A percentile compares a stretch with the other conserved stretches of the same genome.
Evolutionary conservation across 768 basidiomycete genomes (phyloP).

Genomic region (Fistulinella prunicolor): DNA sequence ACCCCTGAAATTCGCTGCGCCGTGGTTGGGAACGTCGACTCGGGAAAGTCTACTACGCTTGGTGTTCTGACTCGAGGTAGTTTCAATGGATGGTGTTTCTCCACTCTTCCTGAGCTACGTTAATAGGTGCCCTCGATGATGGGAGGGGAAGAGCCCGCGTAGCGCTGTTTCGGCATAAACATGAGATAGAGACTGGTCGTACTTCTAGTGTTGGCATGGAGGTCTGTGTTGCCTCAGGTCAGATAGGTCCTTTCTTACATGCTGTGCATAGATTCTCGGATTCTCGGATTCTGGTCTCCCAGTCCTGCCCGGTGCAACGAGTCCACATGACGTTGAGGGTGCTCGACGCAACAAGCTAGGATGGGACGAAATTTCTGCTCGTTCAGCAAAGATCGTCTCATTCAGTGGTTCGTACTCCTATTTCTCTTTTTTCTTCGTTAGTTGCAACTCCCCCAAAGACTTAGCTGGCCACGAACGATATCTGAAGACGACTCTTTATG

Average conservation of each 20-base stretch:
- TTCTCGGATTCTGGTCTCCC: conserved; percentile 76
- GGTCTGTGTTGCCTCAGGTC: conserved; percentile 43
- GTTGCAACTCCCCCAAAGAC: conserved; percentile 47
- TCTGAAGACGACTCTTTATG: conserved; percentile 90
- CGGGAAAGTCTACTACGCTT: conserved; percentile 91
- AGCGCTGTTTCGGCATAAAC: conserved; percentile 92
- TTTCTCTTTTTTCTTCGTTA: not conserved
- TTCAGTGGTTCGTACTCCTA: conserved; percentile 65
- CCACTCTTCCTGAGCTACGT: conserved; percentile 8
- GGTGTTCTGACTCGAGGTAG: conserved; percentile 93
- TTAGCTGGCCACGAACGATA: conserved; percentile 95
- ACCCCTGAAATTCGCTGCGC: conserved; percentile 95
- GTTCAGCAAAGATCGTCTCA: conserved; percentile 88
- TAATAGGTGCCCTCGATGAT: conserved; percentile 70
- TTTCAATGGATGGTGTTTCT: conserved; percentile 18
- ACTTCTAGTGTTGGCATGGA: conserved; percentile 98
- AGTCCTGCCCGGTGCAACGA: conserved; percentile 65
- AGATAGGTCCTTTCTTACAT: not conserved
- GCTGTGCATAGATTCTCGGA: conserved; percentile 68
- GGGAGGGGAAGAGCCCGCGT: conserved; percentile 82
- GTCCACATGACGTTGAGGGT: conserved; percentile 57
- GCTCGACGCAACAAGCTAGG: conserved; percentile 82
- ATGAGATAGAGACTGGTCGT: conserved; percentile 93
- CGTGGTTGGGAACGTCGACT: conserved; percentile 93
- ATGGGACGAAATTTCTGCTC: conserved; percentile 93